These are phyloP conservation scores for Beauveria pseudobassiana DNA, from an alignment of 2,329 filamentous ascomycete species.

Conservation along the genomic window DNA sequence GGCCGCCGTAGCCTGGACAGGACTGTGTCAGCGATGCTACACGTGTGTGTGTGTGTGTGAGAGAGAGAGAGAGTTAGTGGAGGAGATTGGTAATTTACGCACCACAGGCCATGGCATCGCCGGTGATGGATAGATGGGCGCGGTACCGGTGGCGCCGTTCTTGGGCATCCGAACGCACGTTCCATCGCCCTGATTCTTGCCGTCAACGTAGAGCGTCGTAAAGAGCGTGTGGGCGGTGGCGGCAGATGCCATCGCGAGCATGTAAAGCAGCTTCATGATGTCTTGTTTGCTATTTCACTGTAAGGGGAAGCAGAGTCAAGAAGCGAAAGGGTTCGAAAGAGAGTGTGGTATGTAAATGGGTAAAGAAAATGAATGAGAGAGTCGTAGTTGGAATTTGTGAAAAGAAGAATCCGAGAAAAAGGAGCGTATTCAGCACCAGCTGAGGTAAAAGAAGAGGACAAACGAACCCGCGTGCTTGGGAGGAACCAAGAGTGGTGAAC, in stretches of 20 bases:
- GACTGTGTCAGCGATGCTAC: neutral
- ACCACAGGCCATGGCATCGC: conserved; percentile 65
- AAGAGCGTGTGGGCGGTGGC: conserved; percentile 53
- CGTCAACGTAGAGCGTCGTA: conserved; percentile 56
- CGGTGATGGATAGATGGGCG: conserved; percentile 49
- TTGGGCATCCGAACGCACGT: conserved; percentile 63
- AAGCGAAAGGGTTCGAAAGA: no score
- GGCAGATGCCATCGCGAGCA: conserved; percentile 29
- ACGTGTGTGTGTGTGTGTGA: neutral
- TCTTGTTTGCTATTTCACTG: neutral
- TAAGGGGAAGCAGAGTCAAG: no score
- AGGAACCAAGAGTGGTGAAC: neutral
- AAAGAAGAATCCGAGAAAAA: neutral
- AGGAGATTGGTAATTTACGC: conserved; percentile 21
- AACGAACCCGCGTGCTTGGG: neutral
- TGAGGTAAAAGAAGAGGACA: neutral
- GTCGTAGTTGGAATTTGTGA: no score
- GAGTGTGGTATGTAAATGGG: no score
- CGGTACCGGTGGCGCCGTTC: conserved; percentile 42
- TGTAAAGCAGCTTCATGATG: conserved; percentile 30
- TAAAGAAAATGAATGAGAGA: no score
- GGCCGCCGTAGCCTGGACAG: conserved; percentile 35
- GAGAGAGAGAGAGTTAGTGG: neutral
- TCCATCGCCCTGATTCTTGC: conserved; percentile 58
- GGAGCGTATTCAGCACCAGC: neutral